phyloP scores from a whole-genome alignment of 192 early-diverging fungal genomes.

The Coemansia biformis region DNA sequence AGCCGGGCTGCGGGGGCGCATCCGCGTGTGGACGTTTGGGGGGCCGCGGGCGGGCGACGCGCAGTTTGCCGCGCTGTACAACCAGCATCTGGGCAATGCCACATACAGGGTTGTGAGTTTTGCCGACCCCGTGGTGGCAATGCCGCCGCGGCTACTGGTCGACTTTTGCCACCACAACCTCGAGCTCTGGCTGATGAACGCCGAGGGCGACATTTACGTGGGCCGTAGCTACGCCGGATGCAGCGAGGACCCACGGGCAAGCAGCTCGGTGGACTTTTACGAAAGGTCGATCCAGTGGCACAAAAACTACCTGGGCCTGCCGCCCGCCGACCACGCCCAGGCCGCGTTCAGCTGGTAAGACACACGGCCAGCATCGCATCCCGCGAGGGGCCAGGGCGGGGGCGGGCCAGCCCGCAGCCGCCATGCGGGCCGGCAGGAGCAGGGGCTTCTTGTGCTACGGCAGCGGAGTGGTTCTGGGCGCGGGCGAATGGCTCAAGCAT shows the following conservation, averaged over 20 bases:
- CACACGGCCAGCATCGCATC: too few species aligned
- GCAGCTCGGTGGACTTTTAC: constrained; percentile 36
- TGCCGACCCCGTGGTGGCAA: constrained; percentile 39
- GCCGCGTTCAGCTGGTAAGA: constrained; percentile 42
- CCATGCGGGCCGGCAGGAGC: too few species aligned
- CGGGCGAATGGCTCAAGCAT: too few species aligned
- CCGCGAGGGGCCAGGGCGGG: too few species aligned
- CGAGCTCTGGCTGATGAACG: constrained; percentile 40
- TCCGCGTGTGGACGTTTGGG: constrained; percentile 45
- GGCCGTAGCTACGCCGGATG: constrained; percentile 22
- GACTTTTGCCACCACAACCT: constrained; percentile 41
- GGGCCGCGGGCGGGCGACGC: constrained; percentile 35
- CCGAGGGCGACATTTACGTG: constrained; percentile 34
- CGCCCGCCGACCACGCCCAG: constrained; percentile 36
- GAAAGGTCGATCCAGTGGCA: constrained; percentile 37
- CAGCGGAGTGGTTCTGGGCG: too few species aligned
- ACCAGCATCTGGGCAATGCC: constrained; percentile 18
- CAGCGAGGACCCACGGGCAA: constrained; percentile 35
- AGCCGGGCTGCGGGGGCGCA: constrained; percentile 10
- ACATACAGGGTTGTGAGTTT: constrained; percentile 37
- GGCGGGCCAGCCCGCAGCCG: too few species aligned
- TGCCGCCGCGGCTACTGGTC: constrained; percentile 37
- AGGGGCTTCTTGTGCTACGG: too few species aligned
- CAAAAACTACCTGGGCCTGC: constrained; percentile 44
- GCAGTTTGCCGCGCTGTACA: constrained; percentile 34